A percentile compares a stretch with the other conserved stretches of the same genome.
phyloP scores from a whole-genome alignment of 768 basidiomycete species.

The Phlebiopsis flavidoalba region DNA sequence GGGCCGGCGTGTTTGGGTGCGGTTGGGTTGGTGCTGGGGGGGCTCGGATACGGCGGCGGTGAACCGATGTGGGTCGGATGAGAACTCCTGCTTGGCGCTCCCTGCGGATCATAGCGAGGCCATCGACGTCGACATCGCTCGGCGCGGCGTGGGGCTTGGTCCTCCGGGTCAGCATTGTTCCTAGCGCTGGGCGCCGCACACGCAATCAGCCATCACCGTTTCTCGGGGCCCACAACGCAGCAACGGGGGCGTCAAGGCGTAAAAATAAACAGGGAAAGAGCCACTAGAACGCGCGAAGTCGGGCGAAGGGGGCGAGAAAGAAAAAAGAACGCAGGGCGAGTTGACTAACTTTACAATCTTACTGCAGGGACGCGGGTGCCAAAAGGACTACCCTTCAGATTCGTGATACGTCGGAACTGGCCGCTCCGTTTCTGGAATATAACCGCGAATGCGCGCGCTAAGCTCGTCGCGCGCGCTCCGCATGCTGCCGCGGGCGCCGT shows the following conservation, averaged over 20 bases:
- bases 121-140: constrained; percentile 50
- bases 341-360: constrained; percentile 37
- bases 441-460: constrained; percentile 45
- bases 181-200: constrained; percentile 32
- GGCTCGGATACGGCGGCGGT: too few species aligned
- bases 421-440: constrained; percentile 52
- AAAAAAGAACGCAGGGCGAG: not conserved
- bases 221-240: too few species aligned
- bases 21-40: too few species aligned
- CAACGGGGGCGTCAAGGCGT: not conserved
- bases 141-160: constrained; percentile 30
- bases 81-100: constrained; percentile 38
- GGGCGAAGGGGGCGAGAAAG: not conserved
- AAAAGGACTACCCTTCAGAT: constrained; percentile 51
- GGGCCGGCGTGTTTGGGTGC: too few species aligned
- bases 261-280: too few species aligned
- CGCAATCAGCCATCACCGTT: not conserved
- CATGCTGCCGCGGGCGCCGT: constrained; percentile 10
- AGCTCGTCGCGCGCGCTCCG: constrained; percentile 36
- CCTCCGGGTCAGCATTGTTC: constrained; percentile 36
- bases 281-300: not conserved
- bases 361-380: constrained; percentile 53
- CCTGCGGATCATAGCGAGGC: constrained; percentile 44
- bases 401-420: constrained; percentile 47
- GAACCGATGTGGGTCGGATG: too few species aligned